A percentile compares a stretch with the other conserved stretches of the same genome.
These are phyloP conservation scores for Metroxylon sagu DNA, from an alignment of 176 grass and related monocot species.

Conservation along the genomic window DNA sequence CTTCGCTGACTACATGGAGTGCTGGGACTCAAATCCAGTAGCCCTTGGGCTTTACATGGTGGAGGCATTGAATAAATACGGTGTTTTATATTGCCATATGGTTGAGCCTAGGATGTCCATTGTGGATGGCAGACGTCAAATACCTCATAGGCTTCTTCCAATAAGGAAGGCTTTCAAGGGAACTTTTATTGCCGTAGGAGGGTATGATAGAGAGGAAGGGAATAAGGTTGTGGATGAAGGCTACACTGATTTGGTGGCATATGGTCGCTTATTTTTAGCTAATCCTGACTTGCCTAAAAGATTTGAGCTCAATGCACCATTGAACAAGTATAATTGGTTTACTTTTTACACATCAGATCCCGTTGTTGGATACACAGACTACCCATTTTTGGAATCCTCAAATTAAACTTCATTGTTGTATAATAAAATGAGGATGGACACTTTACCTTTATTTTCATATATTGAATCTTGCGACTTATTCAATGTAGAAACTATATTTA, in stretches of 20 bases:
- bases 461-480: too few relatives aligned
- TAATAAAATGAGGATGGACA: neutral
- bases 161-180: constrained; percentile 43
- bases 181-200: constrained; percentile 38
- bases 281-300: constrained; percentile 44
- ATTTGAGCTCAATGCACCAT: constrained; percentile 19
- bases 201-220: constrained; percentile 45
- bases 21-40: constrained; percentile 31
- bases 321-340: constrained; percentile 42
- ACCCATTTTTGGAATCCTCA: constrained; percentile 34
- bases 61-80: constrained; percentile 22
- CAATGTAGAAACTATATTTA: too few relatives aligned
- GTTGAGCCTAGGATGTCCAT: constrained; percentile 43
- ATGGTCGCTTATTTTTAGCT: constrained; percentile 49
- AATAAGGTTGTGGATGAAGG: constrained; percentile 31
- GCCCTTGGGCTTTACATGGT: constrained; percentile 43
- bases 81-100: constrained; percentile 36
- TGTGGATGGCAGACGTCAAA: constrained; percentile 13
- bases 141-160: constrained; percentile 20
- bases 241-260: constrained; percentile 37
- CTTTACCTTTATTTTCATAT: neutral
- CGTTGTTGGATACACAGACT: constrained; percentile 39
- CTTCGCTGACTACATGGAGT: constrained; percentile 21
- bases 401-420: neutral
- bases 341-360: constrained; percentile 44